Base-by-base conservation (phyloP, 2,329 filamentous ascomycete species). In the Endocalyx cinctus region DNA sequence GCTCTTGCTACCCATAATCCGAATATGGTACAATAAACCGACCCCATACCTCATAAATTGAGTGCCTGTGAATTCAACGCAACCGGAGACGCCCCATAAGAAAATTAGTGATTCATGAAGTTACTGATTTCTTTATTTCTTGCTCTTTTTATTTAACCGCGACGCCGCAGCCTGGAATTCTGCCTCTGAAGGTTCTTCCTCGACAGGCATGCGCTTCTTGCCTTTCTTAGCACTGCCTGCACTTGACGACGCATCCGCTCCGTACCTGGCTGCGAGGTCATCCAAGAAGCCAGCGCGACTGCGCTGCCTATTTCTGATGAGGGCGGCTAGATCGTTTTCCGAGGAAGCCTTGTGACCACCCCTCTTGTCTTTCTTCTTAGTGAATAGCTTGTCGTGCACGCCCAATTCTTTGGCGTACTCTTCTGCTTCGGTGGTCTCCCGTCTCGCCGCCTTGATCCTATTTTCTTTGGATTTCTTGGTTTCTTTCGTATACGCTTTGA, bases 211-310 rank as follows among this genome's bases (percentile, higher is more conserved):
- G 17, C 60, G 63, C 52, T 74, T 77, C 52, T 68, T 69, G 10
- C 66, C 68, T 51, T 72, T 78, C 59, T 69, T 70, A 0, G 55
- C 45, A 39, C 68, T 66, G n/a, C n/a, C n/a, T n/a, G n/a, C n/a
- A n/a, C n/a, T n/a, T n/a, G n/a, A n/a, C n/a, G n/a, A n/a, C 32
- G 53, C 49, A 31, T 51, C 52, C 11, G 67, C 63, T 17, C 69
- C 64, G 56, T 94, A 94, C 62, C 90, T 94, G 30, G 80, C 84
- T 37, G 86, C 86, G 31, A 95, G 60, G 31, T 74, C 67, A 41
- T 85, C 84, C 16, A 94, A 64, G 55, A 94, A 87, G 23, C 65
- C 67, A 17, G 63, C 62, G 19, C 84, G 69, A 26, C 72, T 71
- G 46, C 82, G 70, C 56, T 92, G 84, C 29, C 82, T 76, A 51